phyloP scores from a whole-genome alignment of 1,284 basidiomycete genomes.

The Leccinum subspadiceum region DNA sequence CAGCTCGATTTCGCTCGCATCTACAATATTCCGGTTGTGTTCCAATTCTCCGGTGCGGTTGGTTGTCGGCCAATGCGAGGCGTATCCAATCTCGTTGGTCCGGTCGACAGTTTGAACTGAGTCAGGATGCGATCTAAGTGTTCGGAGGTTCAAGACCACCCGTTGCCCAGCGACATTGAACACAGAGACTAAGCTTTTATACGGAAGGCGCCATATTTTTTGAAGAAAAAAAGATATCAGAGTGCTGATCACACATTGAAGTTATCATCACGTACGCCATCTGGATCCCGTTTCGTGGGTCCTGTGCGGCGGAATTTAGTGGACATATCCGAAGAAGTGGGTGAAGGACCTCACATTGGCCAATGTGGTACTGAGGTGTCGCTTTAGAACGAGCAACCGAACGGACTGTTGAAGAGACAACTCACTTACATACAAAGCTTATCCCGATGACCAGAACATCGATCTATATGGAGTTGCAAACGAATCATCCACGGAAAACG shows the following conservation, averaged over 20 bases:
- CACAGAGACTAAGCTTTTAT: neutral
- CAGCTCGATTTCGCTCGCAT: neutral
- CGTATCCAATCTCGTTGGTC: neutral
- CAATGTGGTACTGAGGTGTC: neutral
- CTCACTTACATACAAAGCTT: neutral
- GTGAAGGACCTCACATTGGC: neutral
- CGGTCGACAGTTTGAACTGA: neutral
- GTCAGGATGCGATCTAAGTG: neutral
- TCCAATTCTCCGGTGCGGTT: neutral
- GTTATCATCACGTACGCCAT: neutral
- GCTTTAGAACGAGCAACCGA: neutral
- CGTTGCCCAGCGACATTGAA: neutral
- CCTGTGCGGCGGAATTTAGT: neutral
- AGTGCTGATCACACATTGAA: neutral
- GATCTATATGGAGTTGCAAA: neutral
- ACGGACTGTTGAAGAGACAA: neutral
- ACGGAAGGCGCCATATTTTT: neutral
- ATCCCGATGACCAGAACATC: too few species aligned
- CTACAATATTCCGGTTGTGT: neutral
- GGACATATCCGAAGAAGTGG: neutral
- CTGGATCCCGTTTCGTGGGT: neutral
- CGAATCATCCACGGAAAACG: neutral
- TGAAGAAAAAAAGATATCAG: neutral
- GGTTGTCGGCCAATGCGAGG: neutral
- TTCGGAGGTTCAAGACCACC: slow-evolving; percentile 11